phyloP scores from a whole-genome alignment of 495 filamentous ascomycete genomes.

The Penicillium alfredii region DNA sequence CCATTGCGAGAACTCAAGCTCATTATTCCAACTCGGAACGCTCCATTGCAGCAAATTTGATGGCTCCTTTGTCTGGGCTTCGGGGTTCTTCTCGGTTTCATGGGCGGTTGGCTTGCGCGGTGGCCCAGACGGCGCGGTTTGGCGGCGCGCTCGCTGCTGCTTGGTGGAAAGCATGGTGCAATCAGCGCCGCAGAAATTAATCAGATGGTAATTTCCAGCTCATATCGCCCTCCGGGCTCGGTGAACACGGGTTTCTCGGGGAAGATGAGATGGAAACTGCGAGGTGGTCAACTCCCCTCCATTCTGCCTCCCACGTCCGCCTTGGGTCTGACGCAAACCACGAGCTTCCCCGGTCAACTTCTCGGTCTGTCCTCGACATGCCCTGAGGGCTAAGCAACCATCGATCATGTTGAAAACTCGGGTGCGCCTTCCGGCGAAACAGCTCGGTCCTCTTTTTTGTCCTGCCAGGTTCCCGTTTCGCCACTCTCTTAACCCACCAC shows the following conservation, averaged over 20 bases:
- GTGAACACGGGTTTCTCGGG: slow-evolving; percentile 1
- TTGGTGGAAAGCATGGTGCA: slow-evolving; percentile 23
- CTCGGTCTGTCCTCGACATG: too few relatives aligned
- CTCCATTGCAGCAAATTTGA: slow-evolving; percentile 3
- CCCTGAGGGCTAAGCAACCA: slow-evolving; percentile 4
- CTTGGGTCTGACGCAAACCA: slow-evolving; percentile 28
- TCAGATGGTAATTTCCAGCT: background rate
- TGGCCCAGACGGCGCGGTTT: slow-evolving; percentile 38
- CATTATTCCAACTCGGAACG: slow-evolving; percentile 27
- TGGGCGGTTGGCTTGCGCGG: slow-evolving; percentile 26
- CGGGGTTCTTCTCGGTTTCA: slow-evolving; percentile 20
- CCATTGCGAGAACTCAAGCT: slow-evolving; percentile 58
- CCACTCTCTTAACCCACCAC: slow-evolving; percentile 19
- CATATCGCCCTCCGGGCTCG: slow-evolving; percentile 9
- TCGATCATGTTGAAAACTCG: slow-evolving; percentile 29
- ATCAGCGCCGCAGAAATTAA: slow-evolving; percentile 4
- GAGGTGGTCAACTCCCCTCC: slow-evolving; percentile 20
- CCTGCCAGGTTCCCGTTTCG: slow-evolving; percentile 12
- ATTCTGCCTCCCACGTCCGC: slow-evolving; percentile 38
- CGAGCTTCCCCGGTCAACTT: slow-evolving; percentile 22
- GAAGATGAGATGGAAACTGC: slow-evolving; percentile 3
- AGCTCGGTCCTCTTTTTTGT: slow-evolving; percentile 15
- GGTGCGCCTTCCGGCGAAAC: slow-evolving; percentile 22
- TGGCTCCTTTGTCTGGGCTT: slow-evolving; percentile 18
- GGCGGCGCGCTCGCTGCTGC: slow-evolving; percentile 35